Conservation (phyloP, 805 yeast genomes). For the Candida nemodendra region DNA sequence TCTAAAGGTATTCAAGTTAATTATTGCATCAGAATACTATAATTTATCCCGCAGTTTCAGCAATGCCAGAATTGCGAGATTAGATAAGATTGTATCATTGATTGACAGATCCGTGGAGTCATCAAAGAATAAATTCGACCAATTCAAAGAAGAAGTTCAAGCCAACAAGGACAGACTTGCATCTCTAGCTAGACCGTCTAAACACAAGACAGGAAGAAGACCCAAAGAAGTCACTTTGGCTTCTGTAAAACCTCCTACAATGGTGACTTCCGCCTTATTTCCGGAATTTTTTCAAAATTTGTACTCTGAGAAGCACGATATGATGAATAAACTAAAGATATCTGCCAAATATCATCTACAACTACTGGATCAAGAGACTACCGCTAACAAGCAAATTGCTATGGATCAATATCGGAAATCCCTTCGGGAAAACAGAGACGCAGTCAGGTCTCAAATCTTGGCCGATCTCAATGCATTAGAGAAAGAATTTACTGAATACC, state of each 20-base stretch:
- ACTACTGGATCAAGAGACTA: conserved; percentile 12
- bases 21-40: conserved; percentile 33
- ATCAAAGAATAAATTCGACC: conserved; percentile 19
- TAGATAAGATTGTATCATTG: conserved; percentile 32
- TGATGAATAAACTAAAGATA: conserved; percentile 11
- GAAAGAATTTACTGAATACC: conserved; percentile 9
- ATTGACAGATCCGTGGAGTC: conserved; percentile 31
- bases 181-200: conserved; percentile 11
- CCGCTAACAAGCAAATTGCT: conserved; percentile 7
- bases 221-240: conserved; percentile 8
- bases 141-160: conserved; percentile 19
- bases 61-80: conserved; percentile 28
- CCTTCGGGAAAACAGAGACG: conserved; percentile 22
- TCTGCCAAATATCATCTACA: conserved; percentile 15
- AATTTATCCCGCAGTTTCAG: conserved; percentile 31
- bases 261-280: conserved; percentile 13
- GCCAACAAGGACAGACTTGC: conserved; percentile 13
- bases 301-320: conserved; percentile 10
- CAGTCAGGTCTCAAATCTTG: conserved; percentile 13
- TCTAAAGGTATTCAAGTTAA: conserved; percentile 16
- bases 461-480: conserved; percentile 17
- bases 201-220: conserved; percentile 1
- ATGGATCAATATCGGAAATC: conserved; percentile 13
- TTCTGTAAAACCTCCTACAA: conserved; percentile 8
- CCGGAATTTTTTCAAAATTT: conserved; percentile 14